Conservation (phyloP, 208 protist species). For the Trypanosomatidae sp. region DNA sequence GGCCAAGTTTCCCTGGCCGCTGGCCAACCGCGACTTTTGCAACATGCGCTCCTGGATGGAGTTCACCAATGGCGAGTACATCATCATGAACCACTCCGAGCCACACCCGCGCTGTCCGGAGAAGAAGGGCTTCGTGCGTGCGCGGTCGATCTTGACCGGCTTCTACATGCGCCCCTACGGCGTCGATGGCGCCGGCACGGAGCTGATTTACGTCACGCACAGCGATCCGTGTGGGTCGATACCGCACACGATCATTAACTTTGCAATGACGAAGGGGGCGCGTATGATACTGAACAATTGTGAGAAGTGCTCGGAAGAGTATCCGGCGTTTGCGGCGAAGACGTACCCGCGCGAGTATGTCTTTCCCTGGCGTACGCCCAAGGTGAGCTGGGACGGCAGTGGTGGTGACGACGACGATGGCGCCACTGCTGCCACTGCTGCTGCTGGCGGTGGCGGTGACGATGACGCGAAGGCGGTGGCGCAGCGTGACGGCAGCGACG, state of each 20-base stretch:
- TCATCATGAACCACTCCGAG: conserved; percentile 89
- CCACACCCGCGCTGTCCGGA: conserved; percentile 55
- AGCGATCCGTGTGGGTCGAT: conserved; percentile 79
- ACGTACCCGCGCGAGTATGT: conserved; percentile 35
- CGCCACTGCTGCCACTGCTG: no score
- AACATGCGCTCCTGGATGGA: conserved; percentile 90
- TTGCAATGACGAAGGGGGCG: conserved; percentile 47
- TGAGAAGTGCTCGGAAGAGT: conserved; percentile 46
- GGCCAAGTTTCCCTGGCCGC: conserved; percentile 73
- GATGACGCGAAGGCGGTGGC: no score
- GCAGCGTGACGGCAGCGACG: no score
- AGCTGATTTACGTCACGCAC: conserved; percentile 75
- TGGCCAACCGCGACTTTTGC: conserved; percentile 85
- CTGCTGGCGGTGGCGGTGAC: no score
- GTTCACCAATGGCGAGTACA: conserved; percentile 78
- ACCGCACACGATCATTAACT: conserved; percentile 68
- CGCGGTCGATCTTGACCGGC: conserved; percentile 67
- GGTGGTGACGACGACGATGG: no score
- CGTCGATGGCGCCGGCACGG: conserved; percentile 14
- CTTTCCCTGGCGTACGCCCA: conserved; percentile 60
- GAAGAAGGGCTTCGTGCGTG: conserved; percentile 68
- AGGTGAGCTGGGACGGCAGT: conserved; percentile 65
- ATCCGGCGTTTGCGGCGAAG: conserved; percentile 36
- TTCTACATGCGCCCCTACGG: conserved; percentile 62
- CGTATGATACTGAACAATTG: conserved; percentile 45